phyloP scores from a whole-genome alignment of 192 early-diverging fungal genomes.

The Coemansia sp. region DNA sequence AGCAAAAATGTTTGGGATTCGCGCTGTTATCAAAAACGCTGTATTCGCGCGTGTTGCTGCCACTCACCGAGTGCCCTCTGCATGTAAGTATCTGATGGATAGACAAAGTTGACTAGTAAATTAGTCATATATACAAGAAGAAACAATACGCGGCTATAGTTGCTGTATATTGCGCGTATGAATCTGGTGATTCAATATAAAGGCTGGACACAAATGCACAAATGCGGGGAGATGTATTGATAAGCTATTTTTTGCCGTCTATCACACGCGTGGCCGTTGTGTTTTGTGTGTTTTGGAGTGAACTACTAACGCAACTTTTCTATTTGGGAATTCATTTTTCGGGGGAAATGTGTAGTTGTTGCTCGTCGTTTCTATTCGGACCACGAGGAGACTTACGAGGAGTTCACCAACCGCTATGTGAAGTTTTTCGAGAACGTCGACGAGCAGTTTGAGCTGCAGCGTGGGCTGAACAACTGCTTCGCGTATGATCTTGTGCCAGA shows the following conservation, averaged over 20 bases:
- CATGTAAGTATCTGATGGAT: constrained; percentile 31
- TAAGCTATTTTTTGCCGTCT: not conserved
- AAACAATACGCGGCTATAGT: not conserved
- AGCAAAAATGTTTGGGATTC: constrained; percentile 51
- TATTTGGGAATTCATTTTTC: not conserved
- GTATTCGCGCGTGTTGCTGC: constrained; percentile 28
- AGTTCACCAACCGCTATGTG: constrained; percentile 75
- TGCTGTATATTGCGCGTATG: not conserved
- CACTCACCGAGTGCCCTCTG: constrained; percentile 21
- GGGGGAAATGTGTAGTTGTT: constrained; percentile 24
- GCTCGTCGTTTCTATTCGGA: constrained; percentile 68
- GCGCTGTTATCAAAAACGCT: constrained; percentile 43
- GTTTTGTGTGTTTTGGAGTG: not conserved
- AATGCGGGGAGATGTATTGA: not conserved
- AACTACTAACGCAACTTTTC: not conserved
- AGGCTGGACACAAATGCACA: not conserved
- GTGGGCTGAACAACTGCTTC: constrained; percentile 97
- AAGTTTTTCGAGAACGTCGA: constrained; percentile 83
- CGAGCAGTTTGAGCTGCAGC: constrained; percentile 96
- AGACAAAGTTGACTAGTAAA: too few species aligned
- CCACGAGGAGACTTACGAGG: constrained; percentile 77
- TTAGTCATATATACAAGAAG: not conserved
- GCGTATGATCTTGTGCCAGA: constrained; percentile 92
- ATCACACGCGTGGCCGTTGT: not conserved
- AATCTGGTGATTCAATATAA: constrained; percentile 1